Base-by-base conservation (phyloP, 2,329 filamentous ascomycete genomes). In the Botrytis fragariae region DNA sequence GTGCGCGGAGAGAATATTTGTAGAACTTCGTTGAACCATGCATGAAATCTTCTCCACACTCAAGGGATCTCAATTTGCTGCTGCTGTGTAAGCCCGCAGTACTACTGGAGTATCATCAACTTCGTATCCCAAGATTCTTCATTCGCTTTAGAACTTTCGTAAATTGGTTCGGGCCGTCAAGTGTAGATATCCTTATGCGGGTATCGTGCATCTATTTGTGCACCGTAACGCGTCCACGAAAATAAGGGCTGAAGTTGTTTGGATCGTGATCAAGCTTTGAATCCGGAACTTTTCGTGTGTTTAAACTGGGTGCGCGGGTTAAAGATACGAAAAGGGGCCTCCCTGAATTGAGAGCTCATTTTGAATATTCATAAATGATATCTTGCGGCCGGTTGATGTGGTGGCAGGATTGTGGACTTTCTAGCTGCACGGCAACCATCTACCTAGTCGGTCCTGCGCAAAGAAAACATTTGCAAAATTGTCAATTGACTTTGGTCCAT, bases 11-110 rank as follows among this genome's bases (percentile, higher is more conserved):
- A 16, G 14, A 29, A 8, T 57, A 9, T 57, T 37, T 14, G 32
- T 69, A n/a, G 25, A 20, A 60, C 39, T 60, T 61, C 54, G 67
- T 54, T 72, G n/a, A 20, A 54, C 60, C n/a, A 42, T 72, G 37
- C 39, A 72, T 69, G 20, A 45, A 60, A 44, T 60, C 35, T 54
- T 54, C 64, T 67, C 64, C 45, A 67, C 45, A 60, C 54, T 22
- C 20, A 39, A 39, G 51, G 35, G 54, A 29, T 69, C 54, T 69
- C 51, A 44, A 61, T 29, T 14, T 61, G 67, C 10, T 61, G 29
- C 67, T 69, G 60, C 12, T 72, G 69, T 54, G 35, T 37, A 54
- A 72, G 22, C 54, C 6, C 63, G 42, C 54, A 32, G 42, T 39
- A 14, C 48, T 29, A 65, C 35, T 54, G 60, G 20, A 42, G 69